Evolutionary conservation across 2,329 filamentous ascomycete genomes (phyloP), one percentile per base, ranked within the genome.

Genomic region (Cladophialophora psammophila): DNA sequence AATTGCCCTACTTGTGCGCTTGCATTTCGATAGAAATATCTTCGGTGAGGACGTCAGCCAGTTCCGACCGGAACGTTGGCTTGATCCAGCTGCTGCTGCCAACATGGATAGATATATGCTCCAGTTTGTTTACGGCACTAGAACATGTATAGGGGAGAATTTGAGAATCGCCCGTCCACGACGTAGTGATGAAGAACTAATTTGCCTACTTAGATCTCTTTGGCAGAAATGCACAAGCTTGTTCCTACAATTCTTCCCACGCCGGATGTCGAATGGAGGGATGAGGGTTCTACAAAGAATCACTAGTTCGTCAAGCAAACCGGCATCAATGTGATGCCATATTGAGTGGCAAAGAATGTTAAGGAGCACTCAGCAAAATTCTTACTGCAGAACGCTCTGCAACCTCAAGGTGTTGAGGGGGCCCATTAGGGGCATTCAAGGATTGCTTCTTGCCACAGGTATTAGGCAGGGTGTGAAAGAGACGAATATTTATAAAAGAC

Each of bases 11-110:
- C 35, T 55, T 71, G 40, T 67, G 64, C 48, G 69, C 68, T 18
- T 71, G 69, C 59, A 71, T 40, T 65, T 65, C 7, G 58, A 72
- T 26, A 60, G 69, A 45, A 55, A 40, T 10, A 69, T 69, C 35
- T 74, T 74, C 54, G 74, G 73, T 0, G 52, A 60, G 8, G 72
- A 76, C 56, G 70, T 66, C 3, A 64, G 72, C n/a, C 34, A 18
- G 3, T 76, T 59, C 48, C 59, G 66, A 13, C 74, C 74, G 0
- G 71, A 69, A 6, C 54, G 74, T n/a, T 76, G 74, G 74, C 36
- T 74, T 1, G 62, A 65, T 18, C 54, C 54, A 9, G 71, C 54
- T n/a, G 64, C 70, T 5, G 36, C 60, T 3, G 69, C 56, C 18
- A 52, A 40, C n/a, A 66, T 71, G 65, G 72, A 74, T 52, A 66